Conservation (phyloP, 225 moss, liverwort and hornwort species). For the Marchantia paleacea region DNA sequence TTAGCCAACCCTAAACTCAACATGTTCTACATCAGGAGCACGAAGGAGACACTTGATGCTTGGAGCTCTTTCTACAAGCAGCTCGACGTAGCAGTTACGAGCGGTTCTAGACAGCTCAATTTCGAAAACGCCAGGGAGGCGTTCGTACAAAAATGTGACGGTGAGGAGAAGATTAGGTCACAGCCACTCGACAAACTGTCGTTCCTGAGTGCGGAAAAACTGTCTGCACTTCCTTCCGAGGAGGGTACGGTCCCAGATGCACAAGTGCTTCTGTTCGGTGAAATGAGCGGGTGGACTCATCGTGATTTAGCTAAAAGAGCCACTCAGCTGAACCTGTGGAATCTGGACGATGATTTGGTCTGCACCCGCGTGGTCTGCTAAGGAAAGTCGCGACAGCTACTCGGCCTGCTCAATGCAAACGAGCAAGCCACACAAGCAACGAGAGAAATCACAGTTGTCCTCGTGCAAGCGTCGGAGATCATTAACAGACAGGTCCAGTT, state of each 20-base stretch:
- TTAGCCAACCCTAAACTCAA: slow-evolving; percentile 51
- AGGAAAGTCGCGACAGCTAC: not conserved
- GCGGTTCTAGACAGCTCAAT: slow-evolving; percentile 18
- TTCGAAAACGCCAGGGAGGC: slow-evolving; percentile 46
- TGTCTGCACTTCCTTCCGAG: slow-evolving; percentile 22
- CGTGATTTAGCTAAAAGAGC: slow-evolving; percentile 41
- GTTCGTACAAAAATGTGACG: slow-evolving; percentile 48
- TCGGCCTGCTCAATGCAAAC: not conserved
- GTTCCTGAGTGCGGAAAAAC: slow-evolving; percentile 44
- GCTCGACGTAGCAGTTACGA: slow-evolving; percentile 36
- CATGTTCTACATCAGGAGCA: slow-evolving; percentile 61
- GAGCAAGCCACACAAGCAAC: not conserved
- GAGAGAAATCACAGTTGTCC: not conserved
- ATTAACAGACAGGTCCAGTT: not conserved
- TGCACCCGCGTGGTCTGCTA: slow-evolving; percentile 32
- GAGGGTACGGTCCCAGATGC: slow-evolving; percentile 20
- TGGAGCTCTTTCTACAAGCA: slow-evolving; percentile 57
- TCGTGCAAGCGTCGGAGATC: not conserved
- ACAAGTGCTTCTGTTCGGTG: slow-evolving; percentile 56
- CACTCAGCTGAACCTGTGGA: slow-evolving; percentile 32
- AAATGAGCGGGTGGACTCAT: slow-evolving; percentile 30
- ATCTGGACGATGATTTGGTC: slow-evolving; percentile 37
- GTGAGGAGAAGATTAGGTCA: slow-evolving; percentile 39
- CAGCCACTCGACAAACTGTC: slow-evolving; percentile 37
- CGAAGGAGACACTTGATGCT: slow-evolving; percentile 31